These are phyloP conservation scores for Candida neerlandica DNA, from an alignment of 1,139 yeast genomes.

Conservation along the genomic window DNA sequence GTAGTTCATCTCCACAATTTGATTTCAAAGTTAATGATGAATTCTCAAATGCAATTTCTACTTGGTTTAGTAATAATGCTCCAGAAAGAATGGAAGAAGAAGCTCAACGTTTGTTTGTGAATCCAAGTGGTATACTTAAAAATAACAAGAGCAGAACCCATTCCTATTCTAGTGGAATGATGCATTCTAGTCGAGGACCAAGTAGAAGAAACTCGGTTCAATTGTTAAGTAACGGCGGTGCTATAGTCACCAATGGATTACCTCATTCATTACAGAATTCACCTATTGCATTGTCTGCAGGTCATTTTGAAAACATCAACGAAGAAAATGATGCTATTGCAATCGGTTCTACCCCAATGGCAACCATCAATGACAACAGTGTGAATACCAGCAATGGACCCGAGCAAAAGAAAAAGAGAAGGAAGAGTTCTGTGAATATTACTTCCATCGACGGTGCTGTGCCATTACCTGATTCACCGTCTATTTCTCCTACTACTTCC, in stretches of 20 bases:
- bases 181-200: constrained; percentile 10
- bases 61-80: constrained; percentile 8
- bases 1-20: constrained; percentile 16
- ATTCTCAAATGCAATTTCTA: constrained; percentile 12
- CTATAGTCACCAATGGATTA: constrained; percentile 6
- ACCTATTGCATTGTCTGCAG: constrained; percentile 10
- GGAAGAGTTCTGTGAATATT: constrained; percentile 14
- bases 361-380: neutral
- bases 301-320: constrained; percentile 12
- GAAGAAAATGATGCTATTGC: constrained; percentile 6
- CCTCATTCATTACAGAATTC: constrained; percentile 12
- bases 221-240: constrained; percentile 7
- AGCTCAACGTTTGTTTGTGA: constrained; percentile 6
- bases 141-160: constrained; percentile 10
- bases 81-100: constrained; percentile 6
- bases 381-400: neutral
- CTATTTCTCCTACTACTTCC: constrained; percentile 11
- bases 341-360: neutral
- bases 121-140: constrained; percentile 10
- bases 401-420: constrained; percentile 14
- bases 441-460: neutral
- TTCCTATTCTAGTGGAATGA: constrained; percentile 13
- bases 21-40: constrained; percentile 13
- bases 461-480: constrained; percentile 10
- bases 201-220: constrained; percentile 15